Evolutionary conservation across 371 early-diverging fungal species (phyloP), one percentile per base, ranked within the genome.

Genomic region (Haplosporangium sp.): DNA sequence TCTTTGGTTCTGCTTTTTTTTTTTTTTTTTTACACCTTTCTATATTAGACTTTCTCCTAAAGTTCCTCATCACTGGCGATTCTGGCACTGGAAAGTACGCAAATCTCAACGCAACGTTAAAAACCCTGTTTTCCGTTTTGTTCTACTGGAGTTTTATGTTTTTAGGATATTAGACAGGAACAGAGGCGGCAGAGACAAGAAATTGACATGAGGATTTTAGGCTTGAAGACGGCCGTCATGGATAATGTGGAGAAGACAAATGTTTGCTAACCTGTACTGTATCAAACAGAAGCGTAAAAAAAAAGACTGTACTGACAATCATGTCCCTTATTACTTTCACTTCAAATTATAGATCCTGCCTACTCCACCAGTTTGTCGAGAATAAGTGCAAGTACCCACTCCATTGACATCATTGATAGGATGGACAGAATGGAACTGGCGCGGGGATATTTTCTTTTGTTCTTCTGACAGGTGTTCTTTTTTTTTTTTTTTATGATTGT

Each of bases 41-140:
- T 29, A 29, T 37, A 5, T 43, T 64, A 88, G 87, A 88, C 63
- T 89, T 88, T 55, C 64, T 89, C 38, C 72, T 88, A 64, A 89
- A 89, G 64, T 81, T 88, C 50, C 82, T 89, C 21, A 77, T 89
- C 42, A 88, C 88, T 36, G 90, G 90, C 76, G 87, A 87, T 62
- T 88, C 90, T 16, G 88, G 90, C 21, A 85, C 87, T 57, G 90
- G 90, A 80, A 89, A 88, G 90, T 90, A 81, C 72, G 84, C 65
- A 40, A 41, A 5, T 7, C 6, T n/a, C 41, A 14, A 8, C 36
- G 55, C 37, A 36, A n/a, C 3, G 13, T 51, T 10, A 16, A 13
- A 51, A 23, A 16, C 10, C 16, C 11, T 20, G 6, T 38, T 3
- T 41, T 13, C 18, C 16, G 5, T 42, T 37, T 42, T 14, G 4